Conservation (phyloP, 495 filamentous ascomycete species). For the Aspergillus sclerotiicarbonarius region DNA sequence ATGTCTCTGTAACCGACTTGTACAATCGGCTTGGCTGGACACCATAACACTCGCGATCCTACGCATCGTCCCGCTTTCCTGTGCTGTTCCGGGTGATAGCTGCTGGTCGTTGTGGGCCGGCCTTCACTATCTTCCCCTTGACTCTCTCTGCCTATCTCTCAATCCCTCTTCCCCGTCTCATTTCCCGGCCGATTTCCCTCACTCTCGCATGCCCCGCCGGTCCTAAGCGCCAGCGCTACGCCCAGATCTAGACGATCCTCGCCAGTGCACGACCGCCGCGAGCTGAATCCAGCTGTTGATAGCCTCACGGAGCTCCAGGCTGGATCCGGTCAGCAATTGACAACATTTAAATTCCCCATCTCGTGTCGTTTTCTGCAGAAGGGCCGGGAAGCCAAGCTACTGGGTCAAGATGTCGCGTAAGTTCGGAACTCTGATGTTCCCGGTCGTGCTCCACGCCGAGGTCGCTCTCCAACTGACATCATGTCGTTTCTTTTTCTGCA, state of each 20-base stretch:
- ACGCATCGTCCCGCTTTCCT: constrained; percentile 14
- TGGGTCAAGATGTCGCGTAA: constrained; percentile 42
- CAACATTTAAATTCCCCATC: constrained; percentile 10
- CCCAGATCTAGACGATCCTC: constrained; percentile 26
- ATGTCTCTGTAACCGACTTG: constrained; percentile 10
- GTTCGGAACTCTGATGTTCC: constrained; percentile 23
- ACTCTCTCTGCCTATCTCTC: not conserved
- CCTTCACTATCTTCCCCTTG: constrained; percentile 15
- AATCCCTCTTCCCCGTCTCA: constrained; percentile 8
- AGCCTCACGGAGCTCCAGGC: not conserved
- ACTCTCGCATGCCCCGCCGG: constrained; percentile 36
- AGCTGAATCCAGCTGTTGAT: constrained; percentile 8
- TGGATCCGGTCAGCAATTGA: constrained; percentile 9
- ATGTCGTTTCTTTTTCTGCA: constrained; percentile 30
- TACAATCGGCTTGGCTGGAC: constrained; percentile 16
- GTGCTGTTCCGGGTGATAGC: constrained; percentile 14
- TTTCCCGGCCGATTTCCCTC: constrained; percentile 4
- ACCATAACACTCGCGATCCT: constrained; percentile 20
- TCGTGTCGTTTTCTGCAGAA: not conserved
- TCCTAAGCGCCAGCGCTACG: constrained; percentile 47
- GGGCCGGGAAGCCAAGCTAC: constrained; percentile 9
- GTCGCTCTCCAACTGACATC: constrained; percentile 25
- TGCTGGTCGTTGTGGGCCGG: constrained; percentile 19
- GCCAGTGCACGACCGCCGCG: constrained; percentile 20
- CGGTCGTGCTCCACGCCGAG: constrained; percentile 17